Percentiles rank a stretch among this genome's conserved stretches.
Evolutionary conservation across 768 basidiomycete genomes (phyloP).

Genomic region (Cubamyces lactineus): DNA sequence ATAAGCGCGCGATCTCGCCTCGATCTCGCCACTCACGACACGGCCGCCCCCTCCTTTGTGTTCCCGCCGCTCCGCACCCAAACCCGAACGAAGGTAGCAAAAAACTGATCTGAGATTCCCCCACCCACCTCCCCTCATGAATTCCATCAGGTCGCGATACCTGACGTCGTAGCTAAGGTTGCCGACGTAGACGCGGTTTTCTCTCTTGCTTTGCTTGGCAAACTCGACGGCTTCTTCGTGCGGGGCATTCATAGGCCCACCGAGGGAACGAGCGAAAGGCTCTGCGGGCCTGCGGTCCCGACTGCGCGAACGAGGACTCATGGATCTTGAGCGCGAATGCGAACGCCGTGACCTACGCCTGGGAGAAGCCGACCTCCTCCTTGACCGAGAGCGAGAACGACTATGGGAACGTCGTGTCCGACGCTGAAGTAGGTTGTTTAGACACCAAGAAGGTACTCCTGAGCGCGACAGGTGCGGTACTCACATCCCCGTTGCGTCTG

Average conservation of each 20-base stretch:
- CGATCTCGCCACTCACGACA: slow-evolving; percentile 8
- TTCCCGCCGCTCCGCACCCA: slow-evolving; percentile 5
- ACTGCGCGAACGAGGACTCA: slow-evolving; percentile 56
- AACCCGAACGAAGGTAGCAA: slow-evolving; percentile 39
- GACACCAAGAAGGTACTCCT: slow-evolving; percentile 15
- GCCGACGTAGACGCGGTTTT: slow-evolving; percentile 98
- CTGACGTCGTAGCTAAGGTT: slow-evolving; percentile 99
- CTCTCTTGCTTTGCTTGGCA: slow-evolving; percentile 94
- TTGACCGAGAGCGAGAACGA: slow-evolving; percentile 18
- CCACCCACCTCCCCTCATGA: slow-evolving; percentile 99
- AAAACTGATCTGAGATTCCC: slow-evolving; percentile 70
- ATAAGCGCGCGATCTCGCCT: slow-evolving; percentile 14
- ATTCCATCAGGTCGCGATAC: slow-evolving; percentile 99
- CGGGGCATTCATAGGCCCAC: slow-evolving; percentile 87
- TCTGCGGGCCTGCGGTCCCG: slow-evolving; percentile 66
- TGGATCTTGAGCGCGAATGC: slow-evolving; percentile 51
- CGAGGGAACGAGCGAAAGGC: slow-evolving; percentile 76
- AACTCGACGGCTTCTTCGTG: slow-evolving; percentile 96
- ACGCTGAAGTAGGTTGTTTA: slow-evolving; percentile 16
- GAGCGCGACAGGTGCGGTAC: slow-evolving; percentile 32
- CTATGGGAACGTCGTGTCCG: slow-evolving; percentile 49
- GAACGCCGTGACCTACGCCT: slow-evolving; percentile 63
- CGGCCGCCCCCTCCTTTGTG: slow-evolving; percentile 1
- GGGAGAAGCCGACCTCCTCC: slow-evolving; percentile 68
- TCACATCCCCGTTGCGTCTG: slow-evolving; percentile 71